These are phyloP conservation scores for Ceratobasidium sp. DNA, from an alignment of 1,284 basidiomycete genomes.

Conservation along the genomic window DNA sequence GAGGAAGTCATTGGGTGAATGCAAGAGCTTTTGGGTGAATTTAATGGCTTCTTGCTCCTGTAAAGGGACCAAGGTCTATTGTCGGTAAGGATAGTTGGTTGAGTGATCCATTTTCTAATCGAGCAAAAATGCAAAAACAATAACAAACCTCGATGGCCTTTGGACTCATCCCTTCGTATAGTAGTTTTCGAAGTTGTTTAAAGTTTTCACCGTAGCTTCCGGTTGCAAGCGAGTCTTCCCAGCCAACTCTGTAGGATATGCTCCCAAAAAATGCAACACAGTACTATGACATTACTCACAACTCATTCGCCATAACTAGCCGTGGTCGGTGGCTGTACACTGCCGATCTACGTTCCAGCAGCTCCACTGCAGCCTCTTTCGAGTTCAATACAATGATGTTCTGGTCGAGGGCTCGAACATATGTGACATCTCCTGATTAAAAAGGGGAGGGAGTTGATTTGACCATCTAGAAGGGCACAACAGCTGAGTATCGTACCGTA, in stretches of 20 bases:
- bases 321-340: conserved; percentile 24
- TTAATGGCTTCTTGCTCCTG: conserved; percentile 18
- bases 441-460: neutral
- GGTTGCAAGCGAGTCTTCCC: neutral
- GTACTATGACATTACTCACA: neutral
- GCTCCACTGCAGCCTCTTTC: conserved; percentile 1
- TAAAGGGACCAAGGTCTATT: neutral
- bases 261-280: neutral
- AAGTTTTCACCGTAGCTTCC: conserved; percentile 14
- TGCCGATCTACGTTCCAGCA: conserved; percentile 17
- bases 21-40: conserved; percentile 11
- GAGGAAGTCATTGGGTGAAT: conserved; percentile 2
- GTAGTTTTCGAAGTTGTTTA: conserved; percentile 5
- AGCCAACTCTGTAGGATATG: conserved; percentile 16
- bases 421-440: conserved; percentile 25
- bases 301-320: conserved; percentile 18
- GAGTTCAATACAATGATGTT: conserved; percentile 25
- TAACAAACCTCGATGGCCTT: conserved; percentile 16
- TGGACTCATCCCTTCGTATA: conserved; percentile 17
- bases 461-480: neutral
- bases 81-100: neutral
- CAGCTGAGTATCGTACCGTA: neutral
- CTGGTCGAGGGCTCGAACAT: conserved; percentile 2
- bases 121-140: neutral
- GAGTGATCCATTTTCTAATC: neutral